Conservation (phyloP, 1,139 yeast species). For the Chernovozyma sophiae-reginae region DNA sequence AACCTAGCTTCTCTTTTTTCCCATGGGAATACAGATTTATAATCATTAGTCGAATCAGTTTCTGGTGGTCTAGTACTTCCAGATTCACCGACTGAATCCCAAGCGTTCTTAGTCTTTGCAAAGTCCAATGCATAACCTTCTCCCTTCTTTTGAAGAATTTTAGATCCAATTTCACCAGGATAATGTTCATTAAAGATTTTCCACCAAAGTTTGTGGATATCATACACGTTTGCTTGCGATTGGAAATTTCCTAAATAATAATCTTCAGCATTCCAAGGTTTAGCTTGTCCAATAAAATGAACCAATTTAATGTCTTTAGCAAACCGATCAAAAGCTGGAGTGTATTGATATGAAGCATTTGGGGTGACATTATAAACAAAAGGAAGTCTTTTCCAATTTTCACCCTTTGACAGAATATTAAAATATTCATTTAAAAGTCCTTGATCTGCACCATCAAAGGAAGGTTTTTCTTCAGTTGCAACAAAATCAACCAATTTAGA, state of each 20-base stretch:
- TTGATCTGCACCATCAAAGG: conserved; percentile 35
- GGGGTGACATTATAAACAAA: conserved; percentile 31
- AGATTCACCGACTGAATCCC: conserved; percentile 17
- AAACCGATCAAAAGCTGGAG: conserved; percentile 28
- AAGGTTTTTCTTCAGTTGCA: conserved; percentile 10
- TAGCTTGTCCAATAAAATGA: conserved; percentile 26
- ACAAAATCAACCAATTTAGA: conserved; percentile 16
- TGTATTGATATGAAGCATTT: conserved; percentile 26
- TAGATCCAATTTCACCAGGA: conserved; percentile 14
- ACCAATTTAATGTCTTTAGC: conserved; percentile 24
- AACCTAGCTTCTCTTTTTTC: conserved; percentile 23
- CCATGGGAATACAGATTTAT: conserved; percentile 43
- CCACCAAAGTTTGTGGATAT: conserved; percentile 37
- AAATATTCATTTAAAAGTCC: conserved; percentile 30
- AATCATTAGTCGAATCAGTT: conserved; percentile 5
- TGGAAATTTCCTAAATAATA: not conserved
- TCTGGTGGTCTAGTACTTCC: not conserved
- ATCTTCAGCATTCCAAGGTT: conserved; percentile 23
- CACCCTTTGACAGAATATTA: conserved; percentile 13
- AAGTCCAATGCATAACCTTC: conserved; percentile 36
- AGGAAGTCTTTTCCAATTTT: conserved; percentile 26
- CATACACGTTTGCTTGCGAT: conserved; percentile 12
- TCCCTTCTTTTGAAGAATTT: conserved; percentile 21
- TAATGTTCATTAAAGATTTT: conserved; percentile 23
- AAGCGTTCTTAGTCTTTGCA: conserved; percentile 21